Conservation (phyloP, 805 yeast genomes). For the Pichia scutulata region DNA sequence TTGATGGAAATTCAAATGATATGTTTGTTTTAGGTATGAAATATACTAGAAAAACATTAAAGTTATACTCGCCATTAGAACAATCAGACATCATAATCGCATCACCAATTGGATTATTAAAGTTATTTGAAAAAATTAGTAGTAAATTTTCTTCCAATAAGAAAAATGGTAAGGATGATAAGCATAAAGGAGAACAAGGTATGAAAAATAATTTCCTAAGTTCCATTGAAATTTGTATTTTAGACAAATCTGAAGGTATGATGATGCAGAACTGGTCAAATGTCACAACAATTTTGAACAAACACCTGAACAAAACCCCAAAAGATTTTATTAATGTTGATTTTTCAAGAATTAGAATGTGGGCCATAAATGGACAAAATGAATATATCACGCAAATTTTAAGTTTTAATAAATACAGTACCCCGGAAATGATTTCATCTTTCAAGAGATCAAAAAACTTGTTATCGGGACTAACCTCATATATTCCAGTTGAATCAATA, state of each 20-base stretch:
- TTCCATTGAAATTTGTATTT: slow-evolving; percentile 72
- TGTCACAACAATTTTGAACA: slow-evolving; percentile 53
- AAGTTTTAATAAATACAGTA: slow-evolving; percentile 62
- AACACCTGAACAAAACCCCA: slow-evolving; percentile 70
- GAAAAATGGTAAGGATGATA: slow-evolving; percentile 13
- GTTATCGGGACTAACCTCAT: slow-evolving; percentile 48
- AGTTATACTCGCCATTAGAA: slow-evolving; percentile 76
- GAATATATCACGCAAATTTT: slow-evolving; percentile 68
- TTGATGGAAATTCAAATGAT: slow-evolving; percentile 88
- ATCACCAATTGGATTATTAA: slow-evolving; percentile 81
- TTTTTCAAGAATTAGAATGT: slow-evolving; percentile 84
- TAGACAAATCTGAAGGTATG: slow-evolving; percentile 80
- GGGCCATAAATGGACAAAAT: slow-evolving; percentile 83
- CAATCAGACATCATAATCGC: slow-evolving; percentile 82
- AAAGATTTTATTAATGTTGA: slow-evolving; percentile 65
- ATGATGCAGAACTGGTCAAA: slow-evolving; percentile 94
- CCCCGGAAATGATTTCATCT: slow-evolving; percentile 75
- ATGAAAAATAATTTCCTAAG: slow-evolving; percentile 71
- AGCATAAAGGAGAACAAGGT: slow-evolving; percentile 35
- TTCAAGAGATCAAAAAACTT: slow-evolving; percentile 37
- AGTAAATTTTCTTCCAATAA: not conserved
- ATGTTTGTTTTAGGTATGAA: slow-evolving; percentile 87
- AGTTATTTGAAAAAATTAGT: slow-evolving; percentile 54
- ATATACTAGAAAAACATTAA: slow-evolving; percentile 79
- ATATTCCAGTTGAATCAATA: slow-evolving; percentile 38